Evolutionary conservation across 305 asterid genomes (phyloP).

Genomic region (Solanum chacoense): DNA sequence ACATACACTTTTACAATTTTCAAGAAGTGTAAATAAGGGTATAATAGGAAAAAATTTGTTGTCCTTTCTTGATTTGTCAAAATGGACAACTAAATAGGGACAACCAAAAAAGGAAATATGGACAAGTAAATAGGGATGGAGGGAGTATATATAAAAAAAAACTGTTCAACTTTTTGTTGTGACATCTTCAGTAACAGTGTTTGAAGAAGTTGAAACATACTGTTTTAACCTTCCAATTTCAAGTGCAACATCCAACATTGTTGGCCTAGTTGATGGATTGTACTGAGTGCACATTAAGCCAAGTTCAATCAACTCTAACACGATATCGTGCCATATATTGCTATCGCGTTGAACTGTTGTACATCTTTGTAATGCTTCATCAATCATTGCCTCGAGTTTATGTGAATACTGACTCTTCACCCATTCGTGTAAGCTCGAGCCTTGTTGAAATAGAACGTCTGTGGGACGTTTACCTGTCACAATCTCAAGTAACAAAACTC

Average conservation of each 20-base stretch:
- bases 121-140: too few relatives aligned
- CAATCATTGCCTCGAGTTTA: slow-evolving; percentile 43
- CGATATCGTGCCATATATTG: slow-evolving; percentile 31
- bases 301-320: slow-evolving; percentile 55
- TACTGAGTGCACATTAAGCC: slow-evolving; percentile 68
- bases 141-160: too few relatives aligned
- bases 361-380: slow-evolving; percentile 31
- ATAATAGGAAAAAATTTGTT: too few relatives aligned
- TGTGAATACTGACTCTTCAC: slow-evolving; percentile 56
- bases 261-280: slow-evolving; percentile 56
- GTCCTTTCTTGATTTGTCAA: too few relatives aligned
- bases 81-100: too few relatives aligned
- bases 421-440: slow-evolving; percentile 76
- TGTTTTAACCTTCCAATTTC: slow-evolving; percentile 50
- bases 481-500: slow-evolving; percentile 61
- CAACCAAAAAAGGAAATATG: too few relatives aligned
- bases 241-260: slow-evolving; percentile 69
- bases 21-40: too few relatives aligned
- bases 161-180: not conserved
- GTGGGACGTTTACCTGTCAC: slow-evolving; percentile 70
- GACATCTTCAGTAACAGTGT: slow-evolving; percentile 22
- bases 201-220: slow-evolving; percentile 32
- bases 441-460: slow-evolving; percentile 45
- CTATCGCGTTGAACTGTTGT: slow-evolving; percentile 1
- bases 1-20: too few relatives aligned